phyloP scores from a whole-genome alignment of 257 asterid species.

The Ophiorrhiza pumila region DNA sequence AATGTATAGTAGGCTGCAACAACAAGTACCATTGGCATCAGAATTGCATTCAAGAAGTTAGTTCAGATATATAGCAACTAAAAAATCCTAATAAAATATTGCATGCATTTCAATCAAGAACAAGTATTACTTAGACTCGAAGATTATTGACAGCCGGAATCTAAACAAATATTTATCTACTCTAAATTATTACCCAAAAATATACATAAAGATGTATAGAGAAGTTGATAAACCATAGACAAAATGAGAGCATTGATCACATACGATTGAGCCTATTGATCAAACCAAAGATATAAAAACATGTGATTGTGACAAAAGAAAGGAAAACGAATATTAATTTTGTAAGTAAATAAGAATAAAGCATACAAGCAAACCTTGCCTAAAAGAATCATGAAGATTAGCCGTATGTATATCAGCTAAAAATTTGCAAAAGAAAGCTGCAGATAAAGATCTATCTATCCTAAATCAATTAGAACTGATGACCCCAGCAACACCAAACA shows the following conservation, averaged over 20 bases:
- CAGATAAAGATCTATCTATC: not conserved
- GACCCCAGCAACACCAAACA: not conserved
- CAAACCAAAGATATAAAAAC: not conserved
- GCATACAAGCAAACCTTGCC: not conserved
- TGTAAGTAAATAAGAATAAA: not conserved
- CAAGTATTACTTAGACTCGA: not conserved
- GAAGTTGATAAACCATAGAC: not conserved
- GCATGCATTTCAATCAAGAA: not conserved
- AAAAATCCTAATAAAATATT: not conserved
- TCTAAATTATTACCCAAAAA: not conserved
- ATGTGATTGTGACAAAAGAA: not conserved
- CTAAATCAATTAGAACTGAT: not conserved
- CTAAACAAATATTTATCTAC: not conserved
- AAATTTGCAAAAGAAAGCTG: not conserved
- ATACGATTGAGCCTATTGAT: not conserved
- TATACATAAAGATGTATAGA: not conserved
- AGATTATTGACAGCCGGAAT: not conserved
- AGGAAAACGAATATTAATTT: not conserved
- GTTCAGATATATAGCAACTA: not conserved
- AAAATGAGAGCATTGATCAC: not conserved
- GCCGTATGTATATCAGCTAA: not conserved
- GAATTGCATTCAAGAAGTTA: not conserved
- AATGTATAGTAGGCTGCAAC: constrained; percentile 89
- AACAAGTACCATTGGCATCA: constrained; percentile 24
- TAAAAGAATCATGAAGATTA: not conserved